Percentiles rank a stretch among this genome's conserved stretches.
These are phyloP conservation scores for Fraxinus nigra DNA, from an alignment of 305 asterid genomes.

Conservation along the genomic window DNA sequence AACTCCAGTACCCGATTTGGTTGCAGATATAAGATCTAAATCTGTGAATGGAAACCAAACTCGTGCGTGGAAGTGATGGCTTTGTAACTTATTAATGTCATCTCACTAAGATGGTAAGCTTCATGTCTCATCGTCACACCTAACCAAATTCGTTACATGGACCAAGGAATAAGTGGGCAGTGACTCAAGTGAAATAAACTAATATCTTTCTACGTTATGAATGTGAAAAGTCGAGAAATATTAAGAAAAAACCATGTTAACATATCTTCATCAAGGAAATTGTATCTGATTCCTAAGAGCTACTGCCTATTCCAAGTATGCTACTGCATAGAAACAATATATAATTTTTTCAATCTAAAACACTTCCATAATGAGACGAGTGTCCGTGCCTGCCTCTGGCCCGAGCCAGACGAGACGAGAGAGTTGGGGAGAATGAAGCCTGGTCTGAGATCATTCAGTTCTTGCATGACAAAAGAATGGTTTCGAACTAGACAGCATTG, in stretches of 20 bases:
- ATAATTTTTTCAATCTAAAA: too few relatives aligned
- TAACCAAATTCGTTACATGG: background rate
- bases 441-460: constrained; percentile 72
- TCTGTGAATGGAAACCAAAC: background rate
- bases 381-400: background rate
- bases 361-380: background rate
- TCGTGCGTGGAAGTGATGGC: background rate
- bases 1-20: background rate
- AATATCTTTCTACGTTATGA: background rate
- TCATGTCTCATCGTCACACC: background rate
- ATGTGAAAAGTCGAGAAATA: background rate
- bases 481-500: constrained; percentile 32
- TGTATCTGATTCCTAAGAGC: background rate
- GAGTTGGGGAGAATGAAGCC: constrained; percentile 88
- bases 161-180: background rate
- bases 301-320: background rate
- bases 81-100: background rate
- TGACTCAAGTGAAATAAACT: background rate
- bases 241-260: background rate
- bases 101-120: background rate
- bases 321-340: background rate
- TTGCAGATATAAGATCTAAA: background rate
- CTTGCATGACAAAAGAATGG: background rate
- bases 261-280: background rate
- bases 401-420: background rate